Evolutionary conservation across 1,284 basidiomycete genomes (phyloP).

Genomic region (Bondarzewia mesenterica): DNA sequence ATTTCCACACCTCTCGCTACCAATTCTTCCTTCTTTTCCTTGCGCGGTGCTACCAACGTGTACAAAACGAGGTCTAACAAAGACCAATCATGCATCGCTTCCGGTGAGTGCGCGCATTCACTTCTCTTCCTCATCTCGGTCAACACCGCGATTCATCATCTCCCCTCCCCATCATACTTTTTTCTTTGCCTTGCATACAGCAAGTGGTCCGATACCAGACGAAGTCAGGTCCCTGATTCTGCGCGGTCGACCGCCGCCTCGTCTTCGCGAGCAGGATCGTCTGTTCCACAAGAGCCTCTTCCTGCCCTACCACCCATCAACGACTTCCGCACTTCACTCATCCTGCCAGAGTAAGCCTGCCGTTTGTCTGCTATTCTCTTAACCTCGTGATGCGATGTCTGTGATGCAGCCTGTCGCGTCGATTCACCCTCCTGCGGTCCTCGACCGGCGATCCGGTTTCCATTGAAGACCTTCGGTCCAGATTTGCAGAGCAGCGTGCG

Average conservation of each 20-base stretch:
- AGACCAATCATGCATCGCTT: conserved; percentile 63
- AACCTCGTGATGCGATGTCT: neutral
- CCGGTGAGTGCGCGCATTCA: conserved; percentile 49
- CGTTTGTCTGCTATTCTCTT: conserved; percentile 5
- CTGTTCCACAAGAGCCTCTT: conserved; percentile 25
- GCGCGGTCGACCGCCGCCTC: conserved; percentile 18
- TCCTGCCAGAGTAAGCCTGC: conserved; percentile 78
- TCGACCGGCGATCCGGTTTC: conserved; percentile 55
- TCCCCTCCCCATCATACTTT: conserved; percentile 13
- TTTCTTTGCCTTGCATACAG: conserved; percentile 20
- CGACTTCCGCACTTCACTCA: conserved; percentile 76
- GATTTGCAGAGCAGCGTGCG: conserved; percentile 68
- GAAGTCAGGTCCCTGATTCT: conserved; percentile 30
- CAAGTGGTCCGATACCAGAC: conserved; percentile 62
- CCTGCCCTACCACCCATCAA: conserved; percentile 55
- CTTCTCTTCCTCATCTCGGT: conserved; percentile 13
- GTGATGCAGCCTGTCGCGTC: conserved; percentile 58
- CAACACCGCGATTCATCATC: neutral
- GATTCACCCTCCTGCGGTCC: conserved; percentile 69
- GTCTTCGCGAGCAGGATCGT: neutral
- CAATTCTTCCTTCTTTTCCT: conserved; percentile 11
- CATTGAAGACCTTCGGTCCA: conserved; percentile 52
- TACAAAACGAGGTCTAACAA: conserved; percentile 45
- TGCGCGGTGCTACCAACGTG: conserved; percentile 41
- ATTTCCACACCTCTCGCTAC: conserved; percentile 23